Evolutionary conservation across 176 grass and related monocot species (phyloP), one percentile per base, ranked within the genome.

Genomic region (Bolboschoenus planiculmis): DNA sequence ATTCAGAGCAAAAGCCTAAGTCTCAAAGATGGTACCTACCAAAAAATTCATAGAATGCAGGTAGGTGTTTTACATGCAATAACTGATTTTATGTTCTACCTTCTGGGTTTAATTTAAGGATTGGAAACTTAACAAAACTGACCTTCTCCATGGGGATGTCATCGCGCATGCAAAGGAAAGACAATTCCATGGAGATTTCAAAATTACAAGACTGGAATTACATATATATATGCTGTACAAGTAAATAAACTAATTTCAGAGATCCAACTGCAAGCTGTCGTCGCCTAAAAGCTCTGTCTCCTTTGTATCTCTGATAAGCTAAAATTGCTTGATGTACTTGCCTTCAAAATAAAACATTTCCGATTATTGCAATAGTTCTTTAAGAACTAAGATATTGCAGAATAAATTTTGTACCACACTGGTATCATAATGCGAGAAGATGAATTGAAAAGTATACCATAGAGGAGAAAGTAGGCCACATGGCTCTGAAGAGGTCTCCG

Each of bases 211-310:
- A 82, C 26, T 27, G 6, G 65, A 35, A 34, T 56, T 57, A 63
- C 24, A 61, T 81, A 62, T 21, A 81, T 64, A 82, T 82, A 43
- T 82, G 59, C 59, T 62, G 37, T 82, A 81, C 79, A 81, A 63
- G 79, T 81, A 81, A 61, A 42, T 47, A 50, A 76, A 82, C 4
- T 80, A 59, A 80, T 80, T 59, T 60, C 58, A 63, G 35, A 80
- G 33, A 74, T 30, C 50, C 55, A 30, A 39, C 23, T 39, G 1
- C n/a, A n/a, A n/a, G n/a, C 5, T 24, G 78, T 24, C 8, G 35
- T 26, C 39, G n/a, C 43, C 56, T 62, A 82, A 11, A 23, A 43
- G 24, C 59, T 46, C 4, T 60, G 10, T 56, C 10, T 40, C 43
- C 58, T 64, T 36, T 36, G 57, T 46, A 65, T 20, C 42, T 82